phyloP scores from a whole-genome alignment of 2,329 filamentous ascomycete species.

The Trichoderma koningiopsis region DNA sequence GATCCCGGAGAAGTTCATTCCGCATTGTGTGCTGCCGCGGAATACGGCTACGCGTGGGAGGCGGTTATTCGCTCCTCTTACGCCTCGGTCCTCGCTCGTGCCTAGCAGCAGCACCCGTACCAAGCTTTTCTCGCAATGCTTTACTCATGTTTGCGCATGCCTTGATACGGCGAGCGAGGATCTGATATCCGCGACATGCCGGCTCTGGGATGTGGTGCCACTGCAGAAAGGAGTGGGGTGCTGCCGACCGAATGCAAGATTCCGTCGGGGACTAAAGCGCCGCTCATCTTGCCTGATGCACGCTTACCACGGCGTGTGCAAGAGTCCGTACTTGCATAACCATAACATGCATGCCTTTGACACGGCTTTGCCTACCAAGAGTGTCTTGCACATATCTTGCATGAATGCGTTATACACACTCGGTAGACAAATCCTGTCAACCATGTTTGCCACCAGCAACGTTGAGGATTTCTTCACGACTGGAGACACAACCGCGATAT shows the following conservation, averaged over 20 bases:
- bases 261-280: slow-evolving; percentile 31
- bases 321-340: slow-evolving; percentile 25
- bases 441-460: slow-evolving; percentile 3
- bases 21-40: neutral
- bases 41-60: neutral
- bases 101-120: neutral
- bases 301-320: slow-evolving; percentile 24
- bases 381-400: slow-evolving; percentile 22
- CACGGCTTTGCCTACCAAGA: neutral
- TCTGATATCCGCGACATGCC: slow-evolving; percentile 25
- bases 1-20: slow-evolving; percentile 16
- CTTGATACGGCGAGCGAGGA: slow-evolving; percentile 14
- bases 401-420: slow-evolving; percentile 11
- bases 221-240: slow-evolving; percentile 26
- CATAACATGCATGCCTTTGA: slow-evolving; percentile 8
- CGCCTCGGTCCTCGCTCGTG: neutral
- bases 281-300: slow-evolving; percentile 27
- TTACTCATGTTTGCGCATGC: neutral
- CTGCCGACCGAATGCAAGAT: slow-evolving; percentile 37
- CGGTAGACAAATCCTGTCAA: slow-evolving; percentile 3
- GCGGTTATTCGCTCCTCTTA: neutral
- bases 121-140: neutral
- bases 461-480: neutral
- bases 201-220: slow-evolving; percentile 25
- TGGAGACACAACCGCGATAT: neutral